Evolutionary conservation across 305 asterid species (phyloP), one percentile per base, ranked within the genome.

Genomic region (Solanum aculeatissimum): DNA sequence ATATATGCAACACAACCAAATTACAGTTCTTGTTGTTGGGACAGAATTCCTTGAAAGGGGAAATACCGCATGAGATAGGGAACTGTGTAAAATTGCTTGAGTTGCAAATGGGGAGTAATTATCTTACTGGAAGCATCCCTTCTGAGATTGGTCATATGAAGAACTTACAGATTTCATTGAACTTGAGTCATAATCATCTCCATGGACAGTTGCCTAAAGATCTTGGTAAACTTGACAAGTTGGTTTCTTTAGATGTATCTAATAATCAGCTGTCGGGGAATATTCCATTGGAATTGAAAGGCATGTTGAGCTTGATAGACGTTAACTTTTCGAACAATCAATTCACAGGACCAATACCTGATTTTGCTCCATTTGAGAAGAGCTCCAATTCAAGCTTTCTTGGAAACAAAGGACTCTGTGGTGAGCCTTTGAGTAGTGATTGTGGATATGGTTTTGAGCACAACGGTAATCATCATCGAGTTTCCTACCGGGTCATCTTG

Each of bases 301-400:
- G 98, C 74, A 97, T 97, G 99, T 81, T 90, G 80, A 95, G 99
- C 83, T 91, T 95, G 92, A 95, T 95, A 8, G 98, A 94, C 90
- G 98, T 95, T 66, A 91, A 94, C 84, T 94, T 97, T 86, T 93
- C 98, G 2, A 93, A 93, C 87, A 97, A 97, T 87, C 95, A 70
- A 23, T 87, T 97, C 54, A 83, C 85, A 6, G 98, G 99, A 23
- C 96, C 92, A 0, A 92, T 95, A 55, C 99, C 99, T 49, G 87
- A 88, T n/a, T 97, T 93, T 78, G 84, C 85, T 4, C 98, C 99
- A 1, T 97, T 95, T 82, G 97, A 94, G 82, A 95, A 95, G 83
- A 93, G 98, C 92, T 85, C 89, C 74, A 95, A 90, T 78, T 91
- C 98, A 65, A 95, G 98, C 87, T 95, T 95, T 88, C 43, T 81